These are phyloP conservation scores for Selenicereus undatus DNA, from an alignment of 148 eudicot genomes.

Conservation along the genomic window DNA sequence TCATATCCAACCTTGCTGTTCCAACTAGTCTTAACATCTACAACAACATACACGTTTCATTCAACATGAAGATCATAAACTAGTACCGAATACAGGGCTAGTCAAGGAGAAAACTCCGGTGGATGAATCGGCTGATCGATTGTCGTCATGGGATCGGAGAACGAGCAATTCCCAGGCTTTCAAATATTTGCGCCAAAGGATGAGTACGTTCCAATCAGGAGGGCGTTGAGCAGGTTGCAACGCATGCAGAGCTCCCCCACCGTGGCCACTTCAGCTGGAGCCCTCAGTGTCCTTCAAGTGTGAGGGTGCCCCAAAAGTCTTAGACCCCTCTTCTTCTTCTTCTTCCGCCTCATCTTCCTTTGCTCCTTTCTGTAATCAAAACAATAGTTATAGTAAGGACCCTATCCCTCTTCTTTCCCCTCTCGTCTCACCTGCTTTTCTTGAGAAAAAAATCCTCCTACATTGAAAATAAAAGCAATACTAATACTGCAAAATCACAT, in stretches of 20 bases:
- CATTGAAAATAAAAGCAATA: slow-evolving; percentile 22
- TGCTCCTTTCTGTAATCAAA: slow-evolving; percentile 12
- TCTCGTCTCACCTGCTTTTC: slow-evolving; percentile 49
- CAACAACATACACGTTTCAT: neutral
- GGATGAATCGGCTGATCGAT: neutral
- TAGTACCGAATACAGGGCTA: neutral
- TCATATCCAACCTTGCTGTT: neutral
- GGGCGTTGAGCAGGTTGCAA: slow-evolving; percentile 40
- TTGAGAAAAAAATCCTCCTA: slow-evolving; percentile 33
- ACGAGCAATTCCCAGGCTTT: slow-evolving; percentile 48
- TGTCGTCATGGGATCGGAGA: neutral
- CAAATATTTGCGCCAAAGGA: slow-evolving; percentile 34
- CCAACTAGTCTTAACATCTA: neutral
- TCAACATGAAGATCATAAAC: neutral
- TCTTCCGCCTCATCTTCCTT: slow-evolving; percentile 20
- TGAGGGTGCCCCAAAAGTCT: slow-evolving; percentile 21
- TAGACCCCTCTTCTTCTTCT: slow-evolving; percentile 25
- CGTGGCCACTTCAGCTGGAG: slow-evolving; percentile 52
- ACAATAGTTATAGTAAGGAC: slow-evolving; percentile 40
- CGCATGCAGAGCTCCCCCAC: slow-evolving; percentile 47
- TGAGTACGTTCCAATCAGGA: slow-evolving; percentile 26
- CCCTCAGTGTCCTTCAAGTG: slow-evolving; percentile 26
- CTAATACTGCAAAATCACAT: slow-evolving; percentile 25
- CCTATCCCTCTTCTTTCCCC: slow-evolving; percentile 73
- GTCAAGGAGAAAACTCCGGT: neutral